Evolutionary conservation across 352 stramenopile genomes (phyloP), one percentile per base, ranked within the genome.

Genomic region (Globisporangium heterothallicum): DNA sequence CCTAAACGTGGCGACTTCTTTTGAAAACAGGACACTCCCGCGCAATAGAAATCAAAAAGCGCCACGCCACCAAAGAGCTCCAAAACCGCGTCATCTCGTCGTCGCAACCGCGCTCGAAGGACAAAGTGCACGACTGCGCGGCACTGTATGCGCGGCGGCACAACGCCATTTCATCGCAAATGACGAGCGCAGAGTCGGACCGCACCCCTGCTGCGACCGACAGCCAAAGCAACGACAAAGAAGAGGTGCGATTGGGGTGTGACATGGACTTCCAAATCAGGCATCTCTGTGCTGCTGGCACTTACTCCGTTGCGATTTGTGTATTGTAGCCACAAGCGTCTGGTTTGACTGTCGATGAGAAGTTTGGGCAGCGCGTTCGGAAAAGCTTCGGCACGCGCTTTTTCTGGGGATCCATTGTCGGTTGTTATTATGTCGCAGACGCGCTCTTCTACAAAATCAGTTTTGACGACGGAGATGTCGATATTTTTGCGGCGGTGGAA

Each of bases 401-500:
- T 29, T 92, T 92, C 62, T 61, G 81, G 81, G 81, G 78, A 14
- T 68, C 67, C 1, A 52, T 92, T 0, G 64, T 88, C 29, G 60
- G 61, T 30, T 70, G 66, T 40, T 92, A 92, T 54, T 57, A 68
- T 43, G 59, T 92, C 27, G 56, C 55, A 0, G 61, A 64, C 1
- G 74, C 64, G 8, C 49, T 71, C 0, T 89, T 92, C 45, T 92
- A 88, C 61, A 92, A 92, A 49, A 63, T 92, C 36, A 76, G 70
- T 63, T 92, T 92, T 53, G 81, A 92, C 32, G 81, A 92, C 36
- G 81, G 81, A 32, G 81, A 92, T 52, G 78, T 92, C 25, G 81
- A 92, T 58, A 74, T 92, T 49, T 61, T 89, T 16, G 63, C 70
- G 8, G 62, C 51, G 2, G 66, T 72, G 6, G 81, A 92, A 62